Evolutionary conservation across 495 filamentous ascomycete genomes (phyloP).

Genomic region (Trichoderma reesei): DNA sequence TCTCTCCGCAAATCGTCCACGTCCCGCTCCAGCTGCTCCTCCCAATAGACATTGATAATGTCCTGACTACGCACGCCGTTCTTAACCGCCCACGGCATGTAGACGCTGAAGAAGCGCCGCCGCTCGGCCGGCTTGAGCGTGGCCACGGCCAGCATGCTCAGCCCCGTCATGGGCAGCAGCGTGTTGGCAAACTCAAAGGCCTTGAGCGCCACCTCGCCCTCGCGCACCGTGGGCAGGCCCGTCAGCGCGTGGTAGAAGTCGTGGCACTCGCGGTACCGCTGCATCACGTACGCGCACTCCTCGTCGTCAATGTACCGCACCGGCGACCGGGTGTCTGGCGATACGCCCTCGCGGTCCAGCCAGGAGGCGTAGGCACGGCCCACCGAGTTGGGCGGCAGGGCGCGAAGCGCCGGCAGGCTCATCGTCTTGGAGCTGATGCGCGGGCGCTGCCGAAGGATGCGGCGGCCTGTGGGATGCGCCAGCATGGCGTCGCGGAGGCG

Average conservation of each 20-base stretch:
- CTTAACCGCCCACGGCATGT: slow-evolving; percentile 81
- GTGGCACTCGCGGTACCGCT: slow-evolving; percentile 93
- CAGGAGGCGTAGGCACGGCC: slow-evolving; percentile 78
- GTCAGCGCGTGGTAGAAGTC: slow-evolving; percentile 98
- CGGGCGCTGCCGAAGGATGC: slow-evolving; percentile 83
- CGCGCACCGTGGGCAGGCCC: slow-evolving; percentile 79
- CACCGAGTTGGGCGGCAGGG: slow-evolving; percentile 62
- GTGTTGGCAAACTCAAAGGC: slow-evolving; percentile 96
- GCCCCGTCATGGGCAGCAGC: slow-evolving; percentile 84
- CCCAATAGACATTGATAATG: slow-evolving; percentile 97
- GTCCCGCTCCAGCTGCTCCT: slow-evolving; percentile 82
- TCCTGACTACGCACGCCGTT: slow-evolving; percentile 71
- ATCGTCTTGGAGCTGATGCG: slow-evolving; percentile 77
- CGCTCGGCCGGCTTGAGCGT: slow-evolving; percentile 70
- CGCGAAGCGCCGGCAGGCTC: slow-evolving; percentile 57
- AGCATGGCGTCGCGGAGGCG: slow-evolving; percentile 91
- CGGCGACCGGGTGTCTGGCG: slow-evolving; percentile 71
- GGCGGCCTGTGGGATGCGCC: slow-evolving; percentile 66
- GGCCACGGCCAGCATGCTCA: slow-evolving; percentile 53
- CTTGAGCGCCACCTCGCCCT: slow-evolving; percentile 92
- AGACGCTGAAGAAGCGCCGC: slow-evolving; percentile 58
- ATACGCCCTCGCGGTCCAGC: slow-evolving; percentile 87
- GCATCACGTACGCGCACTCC: slow-evolving; percentile 97
- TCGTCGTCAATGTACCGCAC: slow-evolving; percentile 89
- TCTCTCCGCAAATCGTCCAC: slow-evolving; percentile 63